Evolutionary conservation across 73 alveolate genomes (phyloP).

Genomic region (Uronychia binucleata): DNA sequence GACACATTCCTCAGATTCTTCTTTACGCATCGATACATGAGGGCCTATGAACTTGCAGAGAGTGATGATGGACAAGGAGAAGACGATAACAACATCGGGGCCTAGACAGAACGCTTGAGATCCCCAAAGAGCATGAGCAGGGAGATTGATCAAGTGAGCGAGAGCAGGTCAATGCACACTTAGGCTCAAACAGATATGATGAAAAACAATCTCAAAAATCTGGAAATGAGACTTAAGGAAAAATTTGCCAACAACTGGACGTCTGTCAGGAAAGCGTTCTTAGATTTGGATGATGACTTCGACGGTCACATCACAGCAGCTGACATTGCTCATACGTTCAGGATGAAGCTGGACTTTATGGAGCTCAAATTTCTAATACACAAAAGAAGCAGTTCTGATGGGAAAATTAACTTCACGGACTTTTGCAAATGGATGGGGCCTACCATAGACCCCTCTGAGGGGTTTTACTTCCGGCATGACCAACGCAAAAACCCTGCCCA

Average conservation of each 20-base stretch:
- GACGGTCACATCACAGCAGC: conserved; percentile 64
- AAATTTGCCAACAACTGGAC: conserved; percentile 45
- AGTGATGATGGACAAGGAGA: conserved; percentile 9
- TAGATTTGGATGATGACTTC: conserved; percentile 57
- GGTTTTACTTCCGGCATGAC: conserved; percentile 62
- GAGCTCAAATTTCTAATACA: conserved; percentile 42
- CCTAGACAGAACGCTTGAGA: not conserved
- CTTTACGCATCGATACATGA: conserved; percentile 49
- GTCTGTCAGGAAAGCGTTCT: conserved; percentile 69
- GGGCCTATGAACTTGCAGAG: conserved; percentile 7
- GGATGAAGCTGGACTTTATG: conserved; percentile 35
- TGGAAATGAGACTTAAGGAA: conserved; percentile 42
- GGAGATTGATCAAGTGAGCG: conserved; percentile 10
- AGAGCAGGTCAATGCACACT: conserved; percentile 2
- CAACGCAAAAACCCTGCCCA: conserved; percentile 48
- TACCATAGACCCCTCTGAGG: conserved; percentile 57
- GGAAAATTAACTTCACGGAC: conserved; percentile 47
- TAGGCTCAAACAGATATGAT: conserved; percentile 10
- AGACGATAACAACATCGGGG: not conserved
- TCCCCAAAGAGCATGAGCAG: not conserved
- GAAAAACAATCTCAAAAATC: conserved; percentile 12
- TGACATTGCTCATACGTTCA: conserved; percentile 41
- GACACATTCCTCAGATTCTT: conserved; percentile 10
- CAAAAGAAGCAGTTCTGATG: conserved; percentile 12
- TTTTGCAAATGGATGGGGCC: conserved; percentile 65